A percentile compares a stretch with the other conserved stretches of the same genome.
These are phyloP conservation scores for Paecilomyces formosus DNA, from an alignment of 2,329 filamentous ascomycete genomes.

Conservation along the genomic window DNA sequence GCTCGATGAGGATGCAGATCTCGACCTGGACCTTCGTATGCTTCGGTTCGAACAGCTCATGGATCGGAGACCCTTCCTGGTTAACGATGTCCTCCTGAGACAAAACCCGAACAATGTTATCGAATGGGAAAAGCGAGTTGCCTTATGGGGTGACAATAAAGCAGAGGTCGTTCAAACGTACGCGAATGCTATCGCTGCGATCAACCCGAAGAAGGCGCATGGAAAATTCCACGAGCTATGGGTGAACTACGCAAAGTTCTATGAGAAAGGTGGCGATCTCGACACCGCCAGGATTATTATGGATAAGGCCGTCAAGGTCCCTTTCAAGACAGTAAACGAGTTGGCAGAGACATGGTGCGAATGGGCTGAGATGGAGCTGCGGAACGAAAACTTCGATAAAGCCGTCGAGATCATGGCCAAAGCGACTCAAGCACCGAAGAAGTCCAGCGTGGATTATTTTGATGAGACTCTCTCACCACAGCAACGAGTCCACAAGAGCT, in stretches of 20 bases:
- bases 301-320: conserved; percentile 96
- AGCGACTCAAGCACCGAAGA: conserved; percentile 91
- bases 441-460: conserved; percentile 98
- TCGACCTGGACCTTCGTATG: conserved; percentile 94
- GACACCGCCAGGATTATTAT: conserved; percentile 83
- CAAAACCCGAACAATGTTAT: conserved; percentile 95
- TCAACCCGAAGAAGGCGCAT: conserved; percentile 87
- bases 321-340: conserved; percentile 95
- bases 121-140: conserved; percentile 97
- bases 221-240: conserved; percentile 93
- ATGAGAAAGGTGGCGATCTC: conserved; percentile 79
- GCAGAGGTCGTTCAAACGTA: conserved; percentile 89
- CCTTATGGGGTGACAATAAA: conserved; percentile 89
- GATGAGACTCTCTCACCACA: conserved; percentile 91
- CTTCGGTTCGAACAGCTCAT: conserved; percentile 97
- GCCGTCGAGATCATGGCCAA: conserved; percentile 96
- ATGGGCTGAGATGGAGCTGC: conserved; percentile 97
- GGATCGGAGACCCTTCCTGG: conserved; percentile 89
- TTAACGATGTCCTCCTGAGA: conserved; percentile 90
- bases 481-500: conserved; percentile 96
- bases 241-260: conserved; percentile 96
- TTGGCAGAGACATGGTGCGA: conserved; percentile 98
- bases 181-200: conserved; percentile 84
- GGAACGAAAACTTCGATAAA: conserved; percentile 91
- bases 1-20: conserved; percentile 75